Evolutionary conservation across 495 filamentous ascomycete genomes (phyloP), one percentile per base, ranked within the genome.

Genomic region (Aspergillus affinis): DNA sequence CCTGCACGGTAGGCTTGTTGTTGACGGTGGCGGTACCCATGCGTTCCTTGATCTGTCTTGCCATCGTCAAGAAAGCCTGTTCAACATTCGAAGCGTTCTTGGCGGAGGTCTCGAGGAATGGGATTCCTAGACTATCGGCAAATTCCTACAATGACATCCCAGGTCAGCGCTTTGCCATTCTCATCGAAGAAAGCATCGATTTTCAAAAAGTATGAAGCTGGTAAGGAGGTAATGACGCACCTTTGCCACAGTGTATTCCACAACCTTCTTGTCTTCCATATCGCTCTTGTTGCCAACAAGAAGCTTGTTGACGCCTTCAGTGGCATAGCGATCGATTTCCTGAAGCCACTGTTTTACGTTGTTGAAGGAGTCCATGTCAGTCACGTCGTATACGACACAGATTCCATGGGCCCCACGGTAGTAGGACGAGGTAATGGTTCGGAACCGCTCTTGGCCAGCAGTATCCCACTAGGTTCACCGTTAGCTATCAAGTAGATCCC

Each of bases 281-380:
- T 98, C 94, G 75, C 91, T 95, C 88, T 98, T 98, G 87, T 98
- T 98, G 68, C 94, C 94, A 57, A 98, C 94, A 57, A 98, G 87
- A 53, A 98, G 86, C 81, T 98, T 98, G 84, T 98, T 98, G 68
- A 98, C 94, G 68, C 95, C 95, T 77, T 98, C 94, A 56, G 94
- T 98, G 61, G 94, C 94, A 68, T 98, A 98, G 68, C 95, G 87
- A 78, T 98, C 95, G 65, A 98, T 98, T 80, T 98, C 95, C 74
- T 98, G 95, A 59, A 98, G 88, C 94, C 94, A 98, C 83, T 98
- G 95, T 89, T 98, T 97, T 67, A 98, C 95, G 80, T 98, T 98
- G 86, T 98, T 98, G 91, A 98, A 98, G 48, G 90, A 95, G 78
- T 98, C 95, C 95, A 97, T 98, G 74, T 98, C 95, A 48, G 94